Conservation (phyloP, 345 rosid genomes). For the Gossypium bickii region DNA sequence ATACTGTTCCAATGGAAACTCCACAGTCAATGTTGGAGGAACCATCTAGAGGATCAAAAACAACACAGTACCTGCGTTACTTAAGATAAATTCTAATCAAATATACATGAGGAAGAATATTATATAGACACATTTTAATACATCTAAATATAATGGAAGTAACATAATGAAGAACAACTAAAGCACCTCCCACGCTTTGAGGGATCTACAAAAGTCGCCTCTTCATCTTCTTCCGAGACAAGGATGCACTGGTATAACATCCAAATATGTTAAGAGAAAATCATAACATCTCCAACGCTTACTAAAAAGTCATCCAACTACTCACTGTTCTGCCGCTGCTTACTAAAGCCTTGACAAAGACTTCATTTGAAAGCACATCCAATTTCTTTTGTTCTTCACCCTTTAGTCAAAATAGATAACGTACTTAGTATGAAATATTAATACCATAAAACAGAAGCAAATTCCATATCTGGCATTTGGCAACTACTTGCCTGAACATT, state of each 20-base stretch:
- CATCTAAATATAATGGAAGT: background rate
- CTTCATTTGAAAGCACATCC: slow-evolving; percentile 94
- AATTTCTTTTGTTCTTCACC: slow-evolving; percentile 99
- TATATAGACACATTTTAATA: background rate
- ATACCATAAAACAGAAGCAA: background rate
- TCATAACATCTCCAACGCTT: background rate
- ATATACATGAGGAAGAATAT: background rate
- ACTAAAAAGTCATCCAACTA: background rate
- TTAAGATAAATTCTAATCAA: background rate
- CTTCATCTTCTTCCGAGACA: slow-evolving; percentile 97
- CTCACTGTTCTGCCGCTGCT: slow-evolving; percentile 98
- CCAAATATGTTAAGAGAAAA: slow-evolving; percentile 14
- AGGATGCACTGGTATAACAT: slow-evolving; percentile 66
- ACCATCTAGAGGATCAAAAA: slow-evolving; percentile 97
- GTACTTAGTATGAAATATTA: background rate
- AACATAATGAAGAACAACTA: background rate
- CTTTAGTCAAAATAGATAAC: slow-evolving; percentile 30
- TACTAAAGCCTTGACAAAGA: slow-evolving; percentile 81
- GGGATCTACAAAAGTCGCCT: slow-evolving; percentile 77
- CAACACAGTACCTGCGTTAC: slow-evolving; percentile 73
- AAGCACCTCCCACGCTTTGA: slow-evolving; percentile 73
- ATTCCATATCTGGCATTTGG: background rate
- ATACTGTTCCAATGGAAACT: slow-evolving; percentile 95
- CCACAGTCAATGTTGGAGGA: slow-evolving; percentile 98
- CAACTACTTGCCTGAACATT: slow-evolving; percentile 67